Base-by-base conservation (phyloP, 371 early-diverging fungal species). In the Mortierella sp. region DNA sequence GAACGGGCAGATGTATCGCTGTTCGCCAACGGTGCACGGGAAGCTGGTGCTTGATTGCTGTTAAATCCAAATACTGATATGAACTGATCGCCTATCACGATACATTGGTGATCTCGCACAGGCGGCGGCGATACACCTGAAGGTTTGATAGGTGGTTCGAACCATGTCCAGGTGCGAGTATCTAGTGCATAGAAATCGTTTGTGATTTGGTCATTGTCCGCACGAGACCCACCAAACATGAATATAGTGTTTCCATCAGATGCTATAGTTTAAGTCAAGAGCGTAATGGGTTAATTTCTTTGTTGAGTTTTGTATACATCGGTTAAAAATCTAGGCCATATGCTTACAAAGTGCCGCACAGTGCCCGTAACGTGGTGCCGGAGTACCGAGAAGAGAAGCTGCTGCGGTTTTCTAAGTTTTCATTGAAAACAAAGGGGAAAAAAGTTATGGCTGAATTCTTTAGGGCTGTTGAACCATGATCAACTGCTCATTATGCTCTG, bases 61-160 rank as follows among this genome's bases (percentile, higher is more conserved):
- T 79, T 79, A 64, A 79, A 79, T 1, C 80, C 80, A 9, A 79
- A 26, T 17, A 79, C 22, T 0, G 80, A 63, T 19, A 79, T n/a
- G 45, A 79, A 64, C 49, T 79, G 80, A n/a, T 79, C 71, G 29
- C 80, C 80, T 0, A 79, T 66, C n/a, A 73, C 53, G 57, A 74
- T 61, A 59, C 80, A 79, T 42, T 73, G 70, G 28, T 79, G 80
- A 26, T 79, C 74, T 26, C 74, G 65, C 3, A 79, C 80, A 12
- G 70, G 61, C 13, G 80, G 67, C 6, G 74, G 70, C 1, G 29
- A 8, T 26, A 42, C 17, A 2, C 29, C 1, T 2, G 67, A n/a
- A 10, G 32, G 4, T 56, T 61, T 47, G 29, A 66, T 56, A 26
- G 58, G 9, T 17, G 72, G 79, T 13, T 63, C 45, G 15, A 40